Base-by-base conservation (phyloP, 257 asterid species). In the Ophiorrhiza pumila region DNA sequence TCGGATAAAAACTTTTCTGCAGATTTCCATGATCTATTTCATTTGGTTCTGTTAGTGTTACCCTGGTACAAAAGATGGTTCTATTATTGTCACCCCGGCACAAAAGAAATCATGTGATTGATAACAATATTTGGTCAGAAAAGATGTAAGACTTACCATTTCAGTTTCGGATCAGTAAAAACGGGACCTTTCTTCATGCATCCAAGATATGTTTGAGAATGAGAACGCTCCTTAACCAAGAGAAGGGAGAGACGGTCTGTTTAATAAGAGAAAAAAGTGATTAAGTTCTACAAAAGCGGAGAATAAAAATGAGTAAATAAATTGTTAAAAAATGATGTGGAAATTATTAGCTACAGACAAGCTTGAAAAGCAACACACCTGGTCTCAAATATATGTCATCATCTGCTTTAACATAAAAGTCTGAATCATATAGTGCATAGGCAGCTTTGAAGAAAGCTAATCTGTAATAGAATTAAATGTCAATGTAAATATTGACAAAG, bases 151-250 rank as follows among this genome's bases (percentile, higher is more conserved):
- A 83, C 97, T 80, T 78, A 95, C 99, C 99, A 95, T 90, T 95
- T 92, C 42, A 92, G 85, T 78, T 92, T 89, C 58, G 99, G 96
- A 83, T 92, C 96, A 53, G 97, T 92, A 76, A 92, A 87, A 58
- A 95, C 99, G 27, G 96, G 98, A 52, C 99, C 98, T 65, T 95
- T 95, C 79, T 95, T 95, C 98, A 95, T 82, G 86, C 99, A 95
- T 49, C 99, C 99, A 75, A 95, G 90, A 85, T 95, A 95, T 27
- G 97, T 92, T 81, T 92, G 98, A 17, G 98, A 79, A 84, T 95
- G 96, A 69, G 96, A 71, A 22, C 98, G 98, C 72, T 95, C 99
- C 78, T 95, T 92, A 45, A 95, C 98, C 83, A 95, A 86, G 72
- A 95, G 97, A 79, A 95, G 81, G 56, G 99, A 90, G 75, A 95